Base-by-base conservation (phyloP, 2,329 filamentous ascomycete genomes). In the Talaromyces sp. region DNA sequence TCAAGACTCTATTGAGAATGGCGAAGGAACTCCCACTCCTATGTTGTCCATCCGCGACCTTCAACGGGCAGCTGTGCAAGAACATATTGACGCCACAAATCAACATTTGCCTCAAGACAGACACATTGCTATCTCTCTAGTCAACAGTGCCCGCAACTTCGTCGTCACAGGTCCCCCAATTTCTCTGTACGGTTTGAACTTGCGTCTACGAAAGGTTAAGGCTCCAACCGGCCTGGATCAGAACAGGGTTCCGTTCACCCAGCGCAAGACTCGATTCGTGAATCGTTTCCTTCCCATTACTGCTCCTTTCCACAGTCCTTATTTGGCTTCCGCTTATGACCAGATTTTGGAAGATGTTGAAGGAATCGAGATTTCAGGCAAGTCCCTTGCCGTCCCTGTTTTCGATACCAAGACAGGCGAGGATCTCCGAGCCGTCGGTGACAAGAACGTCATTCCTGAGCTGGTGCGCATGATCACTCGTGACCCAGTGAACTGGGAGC, bases 1-100 rank as follows among this genome's bases (percentile, higher is more conserved):
- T 63, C 92, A 94, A 76, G 95, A 99, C 79, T 97, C 95, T 1
- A 86, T 92, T 70, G 94, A 97, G 76, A 89, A 95, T 77, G 94
- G 95, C 61, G 95, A 99, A 81, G 96, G 96, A n/a, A 86, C 86
- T 5, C 95, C 96, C 1, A 98, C 95, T 1, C 96, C 95, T 49
- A 99, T 99, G 95, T 83, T 99, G 70, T 98, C 95, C 74, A 96
- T 99, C 70, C 92, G 95, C 59, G 95, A 99, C 75, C 87, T 99
- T 31, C 90, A 94, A 0, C 88, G 91, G 73, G 86, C 89, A 51
- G 91, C 96, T 70, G 92, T 99, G 13, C 93, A 99, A 80, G 93
- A 94, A 79, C 94, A 98, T 80, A 96, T 99, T 71, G 91, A 98
- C 80, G 91, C 91, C 15, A 99, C 95, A 70, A 99, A 99, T 79